Conservation (phyloP, 352 stramenopile genomes). For the Phytophthora pseudosyringae region DNA sequence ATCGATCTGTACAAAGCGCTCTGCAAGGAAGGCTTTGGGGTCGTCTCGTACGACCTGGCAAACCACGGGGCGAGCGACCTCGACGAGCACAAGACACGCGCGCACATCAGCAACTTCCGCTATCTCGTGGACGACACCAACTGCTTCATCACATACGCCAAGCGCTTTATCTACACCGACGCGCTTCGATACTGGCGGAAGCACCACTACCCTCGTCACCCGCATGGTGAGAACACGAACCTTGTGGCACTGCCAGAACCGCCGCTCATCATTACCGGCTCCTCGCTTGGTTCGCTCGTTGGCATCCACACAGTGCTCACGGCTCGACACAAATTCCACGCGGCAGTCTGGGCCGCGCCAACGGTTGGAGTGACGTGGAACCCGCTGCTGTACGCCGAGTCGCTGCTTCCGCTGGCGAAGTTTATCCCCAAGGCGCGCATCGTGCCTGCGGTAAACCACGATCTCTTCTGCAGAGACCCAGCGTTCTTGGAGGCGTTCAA, state of each 20-base stretch:
- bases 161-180: constrained; percentile 39
- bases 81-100: constrained; percentile 42
- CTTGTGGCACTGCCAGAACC: constrained; percentile 24
- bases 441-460: constrained; percentile 57
- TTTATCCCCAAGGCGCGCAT: constrained; percentile 48
- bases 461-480: constrained; percentile 42
- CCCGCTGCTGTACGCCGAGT: constrained; percentile 43
- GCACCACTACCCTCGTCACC: constrained; percentile 24
- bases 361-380: constrained; percentile 60
- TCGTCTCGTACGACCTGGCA: constrained; percentile 55
- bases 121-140: constrained; percentile 64
- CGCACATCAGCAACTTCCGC: constrained; percentile 45
- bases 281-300: constrained; percentile 63
- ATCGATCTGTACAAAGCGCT: constrained; percentile 53
- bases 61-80: constrained; percentile 58
- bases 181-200: constrained; percentile 37
- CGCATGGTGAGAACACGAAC: constrained; percentile 17
- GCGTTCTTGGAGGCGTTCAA: constrained; percentile 57
- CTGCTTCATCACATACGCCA: constrained; percentile 48
- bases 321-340: constrained; percentile 52
- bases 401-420: constrained; percentile 43
- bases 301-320: constrained; percentile 62
- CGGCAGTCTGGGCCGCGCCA: constrained; percentile 54
- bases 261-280: constrained; percentile 63
- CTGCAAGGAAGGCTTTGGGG: constrained; percentile 48